These are phyloP conservation scores for Rutstroemia sp. DNA, from an alignment of 2,329 filamentous ascomycete genomes.

Conservation along the genomic window DNA sequence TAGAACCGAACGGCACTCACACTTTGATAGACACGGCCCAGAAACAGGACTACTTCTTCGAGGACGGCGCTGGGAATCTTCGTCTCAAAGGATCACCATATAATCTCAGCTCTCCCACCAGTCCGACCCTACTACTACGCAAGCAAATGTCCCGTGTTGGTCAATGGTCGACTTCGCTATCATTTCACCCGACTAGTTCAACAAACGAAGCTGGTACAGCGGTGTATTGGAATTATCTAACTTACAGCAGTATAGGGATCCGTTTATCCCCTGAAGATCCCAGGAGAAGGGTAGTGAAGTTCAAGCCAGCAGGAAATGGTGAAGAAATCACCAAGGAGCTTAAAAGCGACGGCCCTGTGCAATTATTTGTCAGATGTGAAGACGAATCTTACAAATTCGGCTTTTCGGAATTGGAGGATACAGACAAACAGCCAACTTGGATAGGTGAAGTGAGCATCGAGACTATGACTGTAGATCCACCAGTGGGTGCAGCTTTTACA, in stretches of 20 bases:
- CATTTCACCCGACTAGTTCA: background rate
- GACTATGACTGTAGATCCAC: background rate
- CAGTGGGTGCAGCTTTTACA: background rate
- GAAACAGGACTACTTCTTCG: background rate
- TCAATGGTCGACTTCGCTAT: background rate
- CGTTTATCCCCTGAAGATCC: background rate
- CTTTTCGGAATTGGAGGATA: background rate
- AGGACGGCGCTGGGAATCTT: background rate
- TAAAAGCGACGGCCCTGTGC: background rate
- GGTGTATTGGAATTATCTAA: slow-evolving; percentile 1
- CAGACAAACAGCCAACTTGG: background rate
- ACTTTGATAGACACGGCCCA: background rate
- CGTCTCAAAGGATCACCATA: background rate
- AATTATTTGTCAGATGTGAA: background rate
- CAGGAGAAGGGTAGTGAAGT: background rate
- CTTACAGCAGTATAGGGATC: background rate
- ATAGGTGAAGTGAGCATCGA: background rate
- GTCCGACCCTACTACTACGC: background rate
- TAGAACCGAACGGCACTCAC: background rate
- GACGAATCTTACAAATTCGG: background rate
- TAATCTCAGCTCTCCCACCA: background rate
- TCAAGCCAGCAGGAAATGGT: background rate
- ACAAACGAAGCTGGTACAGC: background rate
- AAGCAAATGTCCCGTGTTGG: slow-evolving; percentile 2
- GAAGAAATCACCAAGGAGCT: background rate